Base-by-base conservation (phyloP, 805 yeast species). In the Lachancea lanzarotensis region DNA sequence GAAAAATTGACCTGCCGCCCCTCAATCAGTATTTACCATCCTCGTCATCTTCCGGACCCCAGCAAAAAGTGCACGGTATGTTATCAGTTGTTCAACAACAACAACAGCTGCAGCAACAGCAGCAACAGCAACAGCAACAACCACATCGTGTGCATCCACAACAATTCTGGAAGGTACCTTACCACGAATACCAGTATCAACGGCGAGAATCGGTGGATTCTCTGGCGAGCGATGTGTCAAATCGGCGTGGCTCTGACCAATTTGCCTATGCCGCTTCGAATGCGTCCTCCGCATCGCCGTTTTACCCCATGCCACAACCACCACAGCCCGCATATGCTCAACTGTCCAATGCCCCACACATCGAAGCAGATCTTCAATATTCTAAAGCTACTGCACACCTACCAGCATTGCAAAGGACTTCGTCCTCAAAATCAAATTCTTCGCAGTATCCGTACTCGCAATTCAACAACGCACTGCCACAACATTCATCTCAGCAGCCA, bases 101-200 rank as follows among this genome's bases (percentile, higher is more conserved):
- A 29, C 67, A 62, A 48, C 25, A 22, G 4, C 25, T 6, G 25
- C 25, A 22, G 25, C 25, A 22, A 8, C 8, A 22, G 4, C 8
- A 22, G 8, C 25, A 22, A 8, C 38, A 46, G 30, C 42, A 22
- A 34, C 60, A 56, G 27, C 67, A 62, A 48, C 39, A 45, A 27
- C 42, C 25, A 35, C 60, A 56, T 27, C 66, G 60, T 47, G 37
- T 45, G 27, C 42, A 22, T 31, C 60, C 55, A 29, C 67, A 62
- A 47, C 66, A 57, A 41, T 63, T 63, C 42, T 63, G 67, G 67
- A 63, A 63, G 49, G 67, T 63, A 8, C 67, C 67, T 5, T 62
- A 58, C 37, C 65, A 60, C 45, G 67, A 62, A 42, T 62, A 58
- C 38, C 52, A 57, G 19, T 50, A 55, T 32, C 62, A 60, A 39